Evolutionary conservation across 1,284 basidiomycete species (phyloP).

Genomic region (Phellinidium pouzarii): DNA sequence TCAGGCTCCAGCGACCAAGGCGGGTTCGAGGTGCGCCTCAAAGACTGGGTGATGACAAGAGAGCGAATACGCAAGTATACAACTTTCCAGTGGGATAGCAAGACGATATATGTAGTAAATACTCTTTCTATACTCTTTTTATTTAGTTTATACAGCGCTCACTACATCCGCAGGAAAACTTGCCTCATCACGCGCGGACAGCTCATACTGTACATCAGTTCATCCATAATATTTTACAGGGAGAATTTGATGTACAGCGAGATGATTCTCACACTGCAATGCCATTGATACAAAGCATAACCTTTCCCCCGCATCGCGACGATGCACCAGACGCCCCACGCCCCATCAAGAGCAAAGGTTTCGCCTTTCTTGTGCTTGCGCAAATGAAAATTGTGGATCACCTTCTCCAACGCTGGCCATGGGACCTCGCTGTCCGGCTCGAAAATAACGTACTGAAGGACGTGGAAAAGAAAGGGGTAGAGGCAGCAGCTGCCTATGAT

Average conservation of each 20-base stretch:
- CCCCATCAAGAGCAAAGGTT: slow-evolving; percentile 57
- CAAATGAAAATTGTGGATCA: slow-evolving; percentile 32
- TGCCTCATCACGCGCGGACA: slow-evolving; percentile 49
- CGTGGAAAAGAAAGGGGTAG: slow-evolving; percentile 6
- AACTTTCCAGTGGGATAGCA: slow-evolving; percentile 49
- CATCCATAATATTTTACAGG: slow-evolving; percentile 33
- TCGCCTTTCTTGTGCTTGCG: slow-evolving; percentile 57
- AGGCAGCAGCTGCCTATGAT: slow-evolving; percentile 26
- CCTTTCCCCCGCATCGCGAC: slow-evolving; percentile 52
- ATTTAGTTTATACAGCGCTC: not conserved
- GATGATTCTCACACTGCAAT: slow-evolving; percentile 15
- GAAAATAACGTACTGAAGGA: slow-evolving; percentile 1
- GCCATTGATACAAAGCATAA: slow-evolving; percentile 41
- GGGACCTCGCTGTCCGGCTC: slow-evolving; percentile 32
- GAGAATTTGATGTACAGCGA: slow-evolving; percentile 13
- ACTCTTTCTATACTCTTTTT: not conserved
- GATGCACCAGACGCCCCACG: slow-evolving; percentile 41
- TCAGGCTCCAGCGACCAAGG: slow-evolving; percentile 21
- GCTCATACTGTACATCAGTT: slow-evolving; percentile 43
- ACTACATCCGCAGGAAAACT: slow-evolving; percentile 47
- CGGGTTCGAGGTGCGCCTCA: slow-evolving; percentile 55
- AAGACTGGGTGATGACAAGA: slow-evolving; percentile 33
- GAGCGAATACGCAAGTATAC: slow-evolving; percentile 29
- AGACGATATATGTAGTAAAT: slow-evolving; percentile 61
- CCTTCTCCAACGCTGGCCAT: slow-evolving; percentile 51